A percentile compares a stretch with the other conserved stretches of the same genome.
Conservation (phyloP, 192 early-diverging fungal genomes). For the Ramicandelaber brevisporus region DNA sequence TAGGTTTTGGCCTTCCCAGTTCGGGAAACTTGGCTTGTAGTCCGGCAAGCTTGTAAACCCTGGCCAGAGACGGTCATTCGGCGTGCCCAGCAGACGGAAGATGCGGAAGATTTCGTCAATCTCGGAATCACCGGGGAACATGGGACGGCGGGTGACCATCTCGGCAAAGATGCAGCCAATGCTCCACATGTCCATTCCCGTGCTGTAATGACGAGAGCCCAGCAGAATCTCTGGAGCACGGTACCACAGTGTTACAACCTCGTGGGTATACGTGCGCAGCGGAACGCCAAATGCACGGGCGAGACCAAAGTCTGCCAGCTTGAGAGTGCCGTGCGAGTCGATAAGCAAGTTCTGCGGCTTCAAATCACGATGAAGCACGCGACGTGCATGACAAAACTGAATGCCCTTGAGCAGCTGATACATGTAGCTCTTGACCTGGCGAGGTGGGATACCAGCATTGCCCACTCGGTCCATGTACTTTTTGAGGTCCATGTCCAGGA, state of each 20-base stretch:
- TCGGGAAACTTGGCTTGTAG: constrained; percentile 55
- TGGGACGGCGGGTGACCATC: constrained; percentile 46
- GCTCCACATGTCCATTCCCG: constrained; percentile 92
- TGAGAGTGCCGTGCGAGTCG: constrained; percentile 60
- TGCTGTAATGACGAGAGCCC: constrained; percentile 71
- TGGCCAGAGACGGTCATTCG: constrained; percentile 52
- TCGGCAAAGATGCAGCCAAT: constrained; percentile 96
- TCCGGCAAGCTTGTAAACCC: constrained; percentile 46
- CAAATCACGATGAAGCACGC: constrained; percentile 89
- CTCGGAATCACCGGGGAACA: constrained; percentile 80
- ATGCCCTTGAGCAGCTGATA: constrained; percentile 72
- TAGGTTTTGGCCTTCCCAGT: constrained; percentile 30
- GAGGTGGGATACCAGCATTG: constrained; percentile 16
- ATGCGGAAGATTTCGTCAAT: constrained; percentile 87
- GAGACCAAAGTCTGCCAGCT: constrained; percentile 90
- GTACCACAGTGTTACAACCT: constrained; percentile 92
- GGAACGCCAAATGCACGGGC: constrained; percentile 81
- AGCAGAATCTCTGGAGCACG: constrained; percentile 86
- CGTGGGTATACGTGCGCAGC: constrained; percentile 79
- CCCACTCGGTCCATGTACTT: constrained; percentile 51
- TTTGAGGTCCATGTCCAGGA: constrained; percentile 71
- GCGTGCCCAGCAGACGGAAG: constrained; percentile 65
- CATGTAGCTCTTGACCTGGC: constrained; percentile 68
- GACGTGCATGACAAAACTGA: constrained; percentile 66
- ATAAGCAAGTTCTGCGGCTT: constrained; percentile 98